These are phyloP conservation scores for Wickerhamiella nectarea DNA, from an alignment of 805 yeast species.

Conservation along the genomic window DNA sequence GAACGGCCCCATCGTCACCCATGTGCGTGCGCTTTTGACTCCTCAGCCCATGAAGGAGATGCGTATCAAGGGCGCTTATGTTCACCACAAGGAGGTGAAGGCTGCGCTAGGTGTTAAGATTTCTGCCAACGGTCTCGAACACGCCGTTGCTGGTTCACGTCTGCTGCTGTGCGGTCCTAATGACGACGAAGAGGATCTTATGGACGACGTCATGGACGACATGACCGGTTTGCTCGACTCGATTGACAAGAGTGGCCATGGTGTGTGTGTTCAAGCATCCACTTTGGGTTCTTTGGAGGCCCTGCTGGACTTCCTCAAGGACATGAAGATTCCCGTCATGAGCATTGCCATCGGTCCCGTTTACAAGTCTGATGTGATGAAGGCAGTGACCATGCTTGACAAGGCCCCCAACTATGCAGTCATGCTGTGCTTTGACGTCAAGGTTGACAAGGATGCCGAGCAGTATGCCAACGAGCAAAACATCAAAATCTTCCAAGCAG, in stretches of 20 bases:
- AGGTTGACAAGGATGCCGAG: constrained; percentile 94
- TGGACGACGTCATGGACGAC: constrained; percentile 99
- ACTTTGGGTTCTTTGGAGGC: constrained; percentile 98
- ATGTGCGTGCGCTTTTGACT: constrained; percentile 86
- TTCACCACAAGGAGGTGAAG: constrained; percentile 94
- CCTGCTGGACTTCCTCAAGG: constrained; percentile 86
- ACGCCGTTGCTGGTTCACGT: constrained; percentile 98
- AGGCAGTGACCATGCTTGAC: constrained; percentile 92
- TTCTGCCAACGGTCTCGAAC: constrained; percentile 93
- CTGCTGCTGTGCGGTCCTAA: constrained; percentile 89
- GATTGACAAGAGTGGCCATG: constrained; percentile 87
- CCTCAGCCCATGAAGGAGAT: constrained; percentile 96
- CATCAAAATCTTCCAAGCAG: constrained; percentile 86
- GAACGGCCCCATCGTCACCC: constrained; percentile 97
- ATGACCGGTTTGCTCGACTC: constrained; percentile 86
- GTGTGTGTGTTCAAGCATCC: constrained; percentile 97
- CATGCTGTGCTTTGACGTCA: constrained; percentile 98
- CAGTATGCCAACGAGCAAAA: constrained; percentile 93
- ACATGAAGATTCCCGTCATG: constrained; percentile 98
- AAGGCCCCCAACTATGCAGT: constrained; percentile 90
- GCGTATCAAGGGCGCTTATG: constrained; percentile 91
- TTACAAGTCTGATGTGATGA: constrained; percentile 94
- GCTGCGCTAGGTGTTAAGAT: constrained; percentile 98
- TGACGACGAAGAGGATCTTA: constrained; percentile 92
- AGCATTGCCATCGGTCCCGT: constrained; percentile 97